phyloP scores from a whole-genome alignment of 106 monocot species.

The Xerophyta viscosa region DNA sequence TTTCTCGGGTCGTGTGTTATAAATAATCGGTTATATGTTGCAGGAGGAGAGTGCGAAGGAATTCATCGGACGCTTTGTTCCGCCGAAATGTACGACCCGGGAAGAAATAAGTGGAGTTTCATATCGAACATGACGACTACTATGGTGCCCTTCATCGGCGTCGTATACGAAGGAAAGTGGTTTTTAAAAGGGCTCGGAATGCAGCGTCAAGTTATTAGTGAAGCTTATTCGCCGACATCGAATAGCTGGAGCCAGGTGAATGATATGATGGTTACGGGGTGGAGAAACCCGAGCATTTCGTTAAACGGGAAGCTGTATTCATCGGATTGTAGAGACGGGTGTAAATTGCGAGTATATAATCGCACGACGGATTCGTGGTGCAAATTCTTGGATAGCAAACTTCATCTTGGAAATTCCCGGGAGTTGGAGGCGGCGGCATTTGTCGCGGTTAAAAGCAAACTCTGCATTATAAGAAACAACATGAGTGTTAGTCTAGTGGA shows the following conservation, averaged over 20 bases:
- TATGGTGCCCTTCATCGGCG: conserved; percentile 21
- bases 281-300: conserved; percentile 17
- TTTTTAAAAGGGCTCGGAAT: conserved; percentile 22
- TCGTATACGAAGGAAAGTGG: conserved; percentile 20
- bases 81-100: conserved; percentile 21
- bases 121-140: conserved; percentile 11
- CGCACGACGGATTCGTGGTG: conserved; percentile 13
- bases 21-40: conserved; percentile 23
- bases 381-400: conserved; percentile 13
- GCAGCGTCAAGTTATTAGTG: conserved; percentile 11
- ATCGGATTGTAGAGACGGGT: conserved; percentile 16
- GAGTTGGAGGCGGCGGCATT: conserved; percentile 20
- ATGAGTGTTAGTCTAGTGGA: conserved; percentile 20
- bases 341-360: conserved; percentile 20
- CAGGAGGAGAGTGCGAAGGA: conserved; percentile 25
- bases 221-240: conserved; percentile 12
- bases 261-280: conserved; percentile 15
- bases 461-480: conserved; percentile 22
- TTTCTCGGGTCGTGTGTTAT: conserved; percentile 24
- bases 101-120: conserved; percentile 15
- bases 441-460: conserved; percentile 23
- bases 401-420: conserved; percentile 16
- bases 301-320: conserved; percentile 22
- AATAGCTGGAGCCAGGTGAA: conserved; percentile 9
- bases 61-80: conserved; percentile 11